phyloP scores from a whole-genome alignment of 1,284 basidiomycete genomes.

The Apiotrichum akiyoshidainum region DNA sequence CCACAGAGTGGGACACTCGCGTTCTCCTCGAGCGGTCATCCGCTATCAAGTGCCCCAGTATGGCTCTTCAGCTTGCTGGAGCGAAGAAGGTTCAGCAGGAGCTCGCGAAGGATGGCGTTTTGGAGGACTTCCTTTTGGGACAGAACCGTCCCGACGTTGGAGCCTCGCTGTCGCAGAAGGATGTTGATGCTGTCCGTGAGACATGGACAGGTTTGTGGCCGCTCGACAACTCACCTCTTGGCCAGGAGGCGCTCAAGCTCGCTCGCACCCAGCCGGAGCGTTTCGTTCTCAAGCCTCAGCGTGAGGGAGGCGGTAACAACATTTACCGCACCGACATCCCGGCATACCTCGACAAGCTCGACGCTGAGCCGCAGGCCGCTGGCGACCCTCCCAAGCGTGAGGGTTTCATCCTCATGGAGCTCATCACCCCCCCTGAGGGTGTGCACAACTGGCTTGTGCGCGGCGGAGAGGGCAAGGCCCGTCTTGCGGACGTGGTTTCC shows the following conservation, averaged over 20 bases:
- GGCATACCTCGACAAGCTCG: constrained; percentile 64
- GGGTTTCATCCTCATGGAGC: constrained; percentile 91
- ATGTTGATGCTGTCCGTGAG: constrained; percentile 58
- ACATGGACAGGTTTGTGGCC: constrained; percentile 80
- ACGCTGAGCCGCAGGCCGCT: constrained; percentile 43
- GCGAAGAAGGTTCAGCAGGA: constrained; percentile 95
- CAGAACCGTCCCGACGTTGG: constrained; percentile 44
- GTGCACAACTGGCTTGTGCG: constrained; percentile 71
- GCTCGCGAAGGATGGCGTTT: constrained; percentile 67
- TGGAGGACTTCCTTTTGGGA: constrained; percentile 65
- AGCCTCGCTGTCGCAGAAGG: constrained; percentile 44
- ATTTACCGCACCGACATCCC: constrained; percentile 84
- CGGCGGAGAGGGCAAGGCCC: constrained; percentile 45
- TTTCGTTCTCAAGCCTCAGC: constrained; percentile 90
- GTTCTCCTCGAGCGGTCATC: constrained; percentile 70
- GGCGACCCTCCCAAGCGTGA: constrained; percentile 37
- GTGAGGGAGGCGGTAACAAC: constrained; percentile 97
- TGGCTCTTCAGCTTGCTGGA: constrained; percentile 88
- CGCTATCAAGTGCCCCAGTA: constrained; percentile 90
- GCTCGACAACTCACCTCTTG: constrained; percentile 51
- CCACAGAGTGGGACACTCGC: constrained; percentile 66
- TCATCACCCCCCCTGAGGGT: constrained; percentile 72
- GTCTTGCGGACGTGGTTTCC: constrained; percentile 70
- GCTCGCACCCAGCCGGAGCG: constrained; percentile 59
- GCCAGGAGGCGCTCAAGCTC: constrained; percentile 55